Evolutionary conservation across 2,329 filamentous ascomycete genomes (phyloP), one percentile per base, ranked within the genome.

Genomic region (Verticillium isaacii): DNA sequence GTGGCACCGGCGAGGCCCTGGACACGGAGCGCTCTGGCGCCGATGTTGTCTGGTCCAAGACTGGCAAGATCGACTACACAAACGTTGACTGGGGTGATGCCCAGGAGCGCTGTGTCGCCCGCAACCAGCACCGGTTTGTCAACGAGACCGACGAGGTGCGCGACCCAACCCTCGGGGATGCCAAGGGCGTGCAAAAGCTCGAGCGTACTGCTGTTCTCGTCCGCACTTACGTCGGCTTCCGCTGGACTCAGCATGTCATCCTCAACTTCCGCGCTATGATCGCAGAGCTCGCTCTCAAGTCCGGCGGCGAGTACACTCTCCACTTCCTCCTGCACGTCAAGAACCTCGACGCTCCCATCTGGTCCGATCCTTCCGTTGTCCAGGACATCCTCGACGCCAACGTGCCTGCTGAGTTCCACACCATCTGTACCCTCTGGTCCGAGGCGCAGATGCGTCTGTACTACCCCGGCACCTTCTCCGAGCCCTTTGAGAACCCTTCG

Each of bases 251-350:
- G 3, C 89, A 94, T 71, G 87, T 90, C 55, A 81, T 95, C 39
- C 80, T 96, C 69, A 93, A 93, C 74, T 84, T 97, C 68, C 90
- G 92, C 17, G 89, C 93, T 36, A 78, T 97, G 68, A 86, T 96
- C 52, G 86, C 89, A 4, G 92, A 97, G 74, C 80, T 96, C 11
- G 86, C 88, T 8, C 78, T 97, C 57, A 81, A 86, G 61, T 93
- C 91, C 0, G 91, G 92, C 36, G 91, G 89, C 56, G 91, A 96
- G 72, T 96, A 95, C 68, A 83, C 85, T 5, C 82, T 96, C 3
- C 91, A 95, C 73, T 92, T 97, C 71, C 80, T 96, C 39, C 83
- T 96, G 45, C 92, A 96, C 67, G 91, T 96, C 66, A 92, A 91
- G 68, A 89, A 96, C 72, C 84, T 90, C 67, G 86, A 90, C 68